These are phyloP conservation scores for Saprolegnia parasitica DNA, from an alignment of 352 stramenopile species.

Conservation along the genomic window DNA sequence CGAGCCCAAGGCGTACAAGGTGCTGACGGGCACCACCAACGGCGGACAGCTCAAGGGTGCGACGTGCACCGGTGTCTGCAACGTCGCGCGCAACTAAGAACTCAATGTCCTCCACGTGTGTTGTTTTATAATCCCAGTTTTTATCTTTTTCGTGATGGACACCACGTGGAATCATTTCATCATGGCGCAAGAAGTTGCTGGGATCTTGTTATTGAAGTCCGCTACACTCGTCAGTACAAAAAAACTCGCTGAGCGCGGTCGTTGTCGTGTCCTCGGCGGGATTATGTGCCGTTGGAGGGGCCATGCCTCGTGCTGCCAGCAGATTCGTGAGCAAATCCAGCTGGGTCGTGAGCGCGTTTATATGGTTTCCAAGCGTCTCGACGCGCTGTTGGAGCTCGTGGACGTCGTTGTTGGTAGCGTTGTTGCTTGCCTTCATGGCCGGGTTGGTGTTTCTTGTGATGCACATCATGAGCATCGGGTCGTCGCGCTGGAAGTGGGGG, in stretches of 20 bases:
- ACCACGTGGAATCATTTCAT: too few species aligned
- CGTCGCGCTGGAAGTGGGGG: constrained; percentile 31
- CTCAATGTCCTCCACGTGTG: not conserved
- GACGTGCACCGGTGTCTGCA: constrained; percentile 14
- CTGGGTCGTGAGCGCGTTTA: not conserved
- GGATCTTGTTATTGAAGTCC: too few species aligned
- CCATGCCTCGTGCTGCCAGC: not conserved
- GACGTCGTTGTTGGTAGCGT: not conserved
- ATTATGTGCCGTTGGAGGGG: too few species aligned
- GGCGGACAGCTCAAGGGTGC: not conserved
- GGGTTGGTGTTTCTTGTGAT: constrained; percentile 4
- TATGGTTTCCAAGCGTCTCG: not conserved
- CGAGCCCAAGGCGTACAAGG: constrained; percentile 12
- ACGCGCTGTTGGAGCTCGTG: not conserved
- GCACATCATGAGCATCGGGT: constrained; percentile 34
- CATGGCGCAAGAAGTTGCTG: too few species aligned
- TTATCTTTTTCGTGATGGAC: too few species aligned
- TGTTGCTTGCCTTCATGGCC: not conserved
- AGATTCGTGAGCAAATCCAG: not conserved
- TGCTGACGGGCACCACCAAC: not conserved
- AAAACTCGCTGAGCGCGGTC: too few species aligned
- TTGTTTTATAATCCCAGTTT: not conserved
- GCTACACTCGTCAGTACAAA: too few species aligned
- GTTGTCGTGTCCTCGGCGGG: too few species aligned
- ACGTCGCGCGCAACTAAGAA: constrained; percentile 8